Conservation (phyloP, 148 eudicot species). For the Mesembryanthemum crystallinum region DNA sequence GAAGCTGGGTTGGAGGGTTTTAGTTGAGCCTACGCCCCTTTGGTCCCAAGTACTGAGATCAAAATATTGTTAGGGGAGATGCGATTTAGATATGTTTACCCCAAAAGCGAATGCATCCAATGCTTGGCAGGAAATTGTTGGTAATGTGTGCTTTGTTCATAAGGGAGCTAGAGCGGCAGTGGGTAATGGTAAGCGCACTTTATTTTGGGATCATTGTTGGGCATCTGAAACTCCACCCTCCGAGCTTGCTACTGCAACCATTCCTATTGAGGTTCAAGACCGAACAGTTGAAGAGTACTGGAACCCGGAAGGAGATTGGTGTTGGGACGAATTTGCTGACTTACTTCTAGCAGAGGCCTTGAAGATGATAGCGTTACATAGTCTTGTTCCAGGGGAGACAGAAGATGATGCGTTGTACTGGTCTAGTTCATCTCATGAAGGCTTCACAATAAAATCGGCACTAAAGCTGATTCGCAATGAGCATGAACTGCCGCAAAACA, state of each 20-base stretch:
- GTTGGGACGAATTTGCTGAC: neutral
- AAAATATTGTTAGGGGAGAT: neutral
- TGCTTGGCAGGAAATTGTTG: neutral
- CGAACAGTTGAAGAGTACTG: neutral
- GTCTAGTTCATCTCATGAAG: neutral
- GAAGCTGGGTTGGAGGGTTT: neutral
- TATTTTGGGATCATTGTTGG: neutral
- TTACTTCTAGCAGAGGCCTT: neutral
- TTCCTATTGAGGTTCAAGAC: neutral
- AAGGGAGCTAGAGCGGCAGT: neutral
- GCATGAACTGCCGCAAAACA: too few species aligned
- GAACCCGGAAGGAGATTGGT: neutral
- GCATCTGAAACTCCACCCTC: neutral
- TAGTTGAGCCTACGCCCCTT: neutral
- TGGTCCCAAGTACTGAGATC: neutral
- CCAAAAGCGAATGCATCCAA: neutral
- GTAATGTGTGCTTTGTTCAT: neutral
- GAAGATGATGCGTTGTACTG: neutral
- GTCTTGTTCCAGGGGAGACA: neutral
- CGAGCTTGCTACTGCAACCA: fast-evolving
- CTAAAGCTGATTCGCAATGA: too few species aligned
- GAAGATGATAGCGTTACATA: neutral
- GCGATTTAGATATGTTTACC: neutral
- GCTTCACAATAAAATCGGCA: neutral
- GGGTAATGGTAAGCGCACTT: neutral